Base-by-base conservation (phyloP, 2,329 filamentous ascomycete species). In the Myotisia sp. region DNA sequence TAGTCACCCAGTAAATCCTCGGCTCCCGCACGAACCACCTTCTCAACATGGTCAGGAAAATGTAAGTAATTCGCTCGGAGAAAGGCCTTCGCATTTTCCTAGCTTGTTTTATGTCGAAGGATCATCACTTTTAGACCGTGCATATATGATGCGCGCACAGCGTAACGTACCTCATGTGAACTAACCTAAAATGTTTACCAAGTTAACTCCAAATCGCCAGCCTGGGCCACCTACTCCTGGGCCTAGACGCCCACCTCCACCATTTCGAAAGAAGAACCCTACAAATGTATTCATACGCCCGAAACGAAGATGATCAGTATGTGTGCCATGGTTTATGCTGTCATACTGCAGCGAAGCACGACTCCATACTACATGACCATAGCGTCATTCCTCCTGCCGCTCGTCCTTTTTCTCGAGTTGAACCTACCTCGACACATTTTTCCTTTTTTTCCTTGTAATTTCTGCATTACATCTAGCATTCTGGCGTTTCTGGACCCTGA, bases 221-320 rank as follows among this genome's bases (percentile, higher is more conserved):
- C 9, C 27, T 5, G 29, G 20, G 4, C 29, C 32, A 24, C 23
- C 32, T 13, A 26, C 24, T 14, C 14, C 8, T 24, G 22, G 32
- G 32, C 32, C 32, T 8, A 34, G 32, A 18, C 32, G 22, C 14
- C 32, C 32, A 5, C 55, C 51, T 16, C 48, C 51, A 14, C 48
- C 47, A 13, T 48, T 53, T 34, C 55, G 57, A 29, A 56, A 51
- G 31, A 60, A 56, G 44, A 60, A 59, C 40, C 49, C 54, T 14
- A 48, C 39, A 13, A 57, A 60, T 36, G 55, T 56, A 3, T 61
- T 61, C 38, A 60, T 61, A 38, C 49, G 57, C 23, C 58, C 58
- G 10, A 60, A 57, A 41, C 47, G 50, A 36, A 51, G 51, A 29
- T 41, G 24, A 31, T 23, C 19, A n/a, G 5, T n/a, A n/a, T n/a